phyloP scores from a whole-genome alignment of 2,329 filamentous ascomycete species.

The Aspergillus carbonarius region DNA sequence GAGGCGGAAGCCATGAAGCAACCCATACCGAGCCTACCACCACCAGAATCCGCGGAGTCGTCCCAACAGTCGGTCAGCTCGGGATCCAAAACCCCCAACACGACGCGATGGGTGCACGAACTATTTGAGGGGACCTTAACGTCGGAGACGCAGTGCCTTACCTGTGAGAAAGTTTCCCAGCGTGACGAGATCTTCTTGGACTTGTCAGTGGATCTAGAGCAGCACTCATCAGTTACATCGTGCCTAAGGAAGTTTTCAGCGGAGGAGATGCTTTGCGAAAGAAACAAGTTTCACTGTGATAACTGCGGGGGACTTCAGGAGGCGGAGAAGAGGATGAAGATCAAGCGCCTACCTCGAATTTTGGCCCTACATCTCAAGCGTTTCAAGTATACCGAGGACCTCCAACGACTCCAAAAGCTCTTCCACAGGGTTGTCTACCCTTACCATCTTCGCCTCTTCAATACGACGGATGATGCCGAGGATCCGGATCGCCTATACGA shows the following conservation, averaged over 20 bases:
- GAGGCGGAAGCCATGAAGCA: slow-evolving; percentile 69
- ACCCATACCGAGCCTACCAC: slow-evolving; percentile 47
- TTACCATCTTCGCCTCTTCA: slow-evolving; percentile 93
- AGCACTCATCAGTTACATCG: slow-evolving; percentile 93
- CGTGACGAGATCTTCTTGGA: slow-evolving; percentile 95
- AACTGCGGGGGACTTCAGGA: slow-evolving; percentile 95
- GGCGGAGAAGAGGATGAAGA: slow-evolving; percentile 99
- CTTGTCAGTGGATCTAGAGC: slow-evolving; percentile 90
- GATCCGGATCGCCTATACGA: slow-evolving; percentile 94
- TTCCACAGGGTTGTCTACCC: slow-evolving; percentile 97
- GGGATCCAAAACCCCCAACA: slow-evolving; percentile 59
- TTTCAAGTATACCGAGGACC: slow-evolving; percentile 97
- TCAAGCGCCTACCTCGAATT: slow-evolving; percentile 89
- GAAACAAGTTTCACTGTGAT: slow-evolving; percentile 99
- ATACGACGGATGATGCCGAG: slow-evolving; percentile 92
- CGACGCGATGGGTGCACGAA: slow-evolving; percentile 90
- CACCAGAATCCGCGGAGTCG: slow-evolving; percentile 46
- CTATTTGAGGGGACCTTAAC: slow-evolving; percentile 93
- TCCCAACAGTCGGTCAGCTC: slow-evolving; percentile 54
- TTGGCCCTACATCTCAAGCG: slow-evolving; percentile 90
- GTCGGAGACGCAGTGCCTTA: slow-evolving; percentile 94
- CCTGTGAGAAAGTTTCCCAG: slow-evolving; percentile 93
- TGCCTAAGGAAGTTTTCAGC: slow-evolving; percentile 95
- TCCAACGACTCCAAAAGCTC: slow-evolving; percentile 89
- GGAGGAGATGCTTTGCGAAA: slow-evolving; percentile 96